A percentile compares a stretch with the other conserved stretches of the same genome.
phyloP scores from a whole-genome alignment of 2,329 filamentous ascomycete genomes.

The Trichoderma semiorbis region DNA sequence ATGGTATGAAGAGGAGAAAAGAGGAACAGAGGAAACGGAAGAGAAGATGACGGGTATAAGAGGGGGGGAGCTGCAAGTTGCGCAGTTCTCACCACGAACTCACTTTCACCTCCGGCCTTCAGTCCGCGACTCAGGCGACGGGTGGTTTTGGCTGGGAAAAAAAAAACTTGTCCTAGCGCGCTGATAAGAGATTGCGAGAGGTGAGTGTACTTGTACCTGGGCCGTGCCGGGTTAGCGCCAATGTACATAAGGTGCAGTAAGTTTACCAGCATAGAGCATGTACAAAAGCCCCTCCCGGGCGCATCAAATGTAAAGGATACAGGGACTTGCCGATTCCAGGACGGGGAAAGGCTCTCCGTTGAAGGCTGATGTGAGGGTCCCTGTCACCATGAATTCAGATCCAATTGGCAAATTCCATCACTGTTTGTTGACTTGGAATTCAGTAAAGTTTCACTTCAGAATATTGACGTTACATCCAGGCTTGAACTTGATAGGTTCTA shows the following conservation, averaged over 20 bases:
- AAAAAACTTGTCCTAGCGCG: slow-evolving; percentile 10
- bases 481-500: background rate
- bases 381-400: background rate
- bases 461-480: background rate
- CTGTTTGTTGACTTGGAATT: background rate
- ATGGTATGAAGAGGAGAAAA: background rate
- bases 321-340: background rate
- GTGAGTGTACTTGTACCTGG: background rate
- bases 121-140: slow-evolving; percentile 29
- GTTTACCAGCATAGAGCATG: rapidly evolving
- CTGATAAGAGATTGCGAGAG: slow-evolving; percentile 1
- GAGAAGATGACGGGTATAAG: background rate
- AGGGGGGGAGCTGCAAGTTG: slow-evolving; percentile 1
- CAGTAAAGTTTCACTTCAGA: background rate
- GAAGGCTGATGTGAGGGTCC: background rate
- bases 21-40: background rate
- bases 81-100: slow-evolving; percentile 47
- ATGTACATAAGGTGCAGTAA: background rate
- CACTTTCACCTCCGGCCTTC: slow-evolving; percentile 52
- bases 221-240: background rate
- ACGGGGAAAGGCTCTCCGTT: background rate
- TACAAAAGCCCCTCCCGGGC: background rate
- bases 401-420: background rate
- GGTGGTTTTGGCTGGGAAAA: background rate
- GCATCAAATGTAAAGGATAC: background rate